Conservation (phyloP, 805 yeast species). For the Wickerhamiella dianesei region DNA sequence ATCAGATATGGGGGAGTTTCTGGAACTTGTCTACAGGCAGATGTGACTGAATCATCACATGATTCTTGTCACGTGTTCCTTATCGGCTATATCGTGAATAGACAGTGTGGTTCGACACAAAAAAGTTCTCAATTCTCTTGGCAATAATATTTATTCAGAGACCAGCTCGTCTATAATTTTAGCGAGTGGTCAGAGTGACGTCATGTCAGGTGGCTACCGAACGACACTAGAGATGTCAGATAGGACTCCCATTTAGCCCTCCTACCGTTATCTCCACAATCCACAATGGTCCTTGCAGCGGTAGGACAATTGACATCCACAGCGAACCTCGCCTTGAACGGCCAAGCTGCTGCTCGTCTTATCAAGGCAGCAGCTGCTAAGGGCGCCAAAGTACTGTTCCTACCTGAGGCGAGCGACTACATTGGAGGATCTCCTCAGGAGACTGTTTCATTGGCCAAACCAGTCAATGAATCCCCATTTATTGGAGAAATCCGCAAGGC, state of each 20-base stretch:
- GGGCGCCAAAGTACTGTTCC: slow-evolving; percentile 56
- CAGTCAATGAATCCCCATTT: slow-evolving; percentile 32
- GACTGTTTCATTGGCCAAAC: slow-evolving; percentile 44
- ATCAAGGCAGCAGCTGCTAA: slow-evolving; percentile 48
- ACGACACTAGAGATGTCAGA: too few species aligned
- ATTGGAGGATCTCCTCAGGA: slow-evolving; percentile 57
- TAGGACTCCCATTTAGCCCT: neutral
- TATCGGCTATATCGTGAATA: too few species aligned
- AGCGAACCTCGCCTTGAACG: slow-evolving; percentile 45
- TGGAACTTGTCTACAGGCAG: too few species aligned
- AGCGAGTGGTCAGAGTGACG: too few species aligned
- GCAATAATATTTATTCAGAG: too few species aligned
- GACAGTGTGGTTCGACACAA: too few species aligned
- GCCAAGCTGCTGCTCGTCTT: slow-evolving; percentile 42
- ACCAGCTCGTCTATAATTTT: too few species aligned
- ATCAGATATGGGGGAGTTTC: too few species aligned
- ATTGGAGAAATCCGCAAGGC: slow-evolving; percentile 33
- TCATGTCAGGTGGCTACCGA: neutral
- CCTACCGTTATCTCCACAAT: neutral
- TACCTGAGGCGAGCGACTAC: slow-evolving; percentile 92
- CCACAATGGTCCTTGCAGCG: slow-evolving; percentile 47
- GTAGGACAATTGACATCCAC: slow-evolving; percentile 81
- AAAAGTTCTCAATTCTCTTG: too few species aligned
- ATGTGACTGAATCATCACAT: too few species aligned
- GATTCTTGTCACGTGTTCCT: neutral